Base-by-base conservation (phyloP, 257 asterid species). In the Asclepias syriaca region DNA sequence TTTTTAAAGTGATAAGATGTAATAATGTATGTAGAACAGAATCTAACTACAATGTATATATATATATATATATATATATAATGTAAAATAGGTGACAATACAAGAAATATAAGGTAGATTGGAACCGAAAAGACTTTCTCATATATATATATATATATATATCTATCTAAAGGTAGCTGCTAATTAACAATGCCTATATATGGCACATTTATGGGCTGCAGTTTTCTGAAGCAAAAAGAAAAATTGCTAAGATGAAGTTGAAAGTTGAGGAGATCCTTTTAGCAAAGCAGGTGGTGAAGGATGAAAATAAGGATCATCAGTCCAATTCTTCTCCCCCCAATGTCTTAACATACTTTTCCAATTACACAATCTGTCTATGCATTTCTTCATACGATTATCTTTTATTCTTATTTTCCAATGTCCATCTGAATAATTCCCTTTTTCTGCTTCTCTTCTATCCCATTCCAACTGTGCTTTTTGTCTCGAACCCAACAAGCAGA, bases 401-500 rank as follows among this genome's bases (percentile, higher is more conserved):
- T 66, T 27, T 1, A 89, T 69, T 72, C 40, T 74, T 2, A 88
- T 78, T 77, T 76, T 85, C 97, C 96, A 92, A 74, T 92, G 97
- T 9, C 87, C 94, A 27, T 88, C 96, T 1, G 77, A 56, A 64
- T 77, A 89, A 0, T 81, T 81, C 12, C 77, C 87, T 29, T 80
- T 78, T 81, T 86, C 82, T 6, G 97, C 97, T 79, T 82, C 84
- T 76, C 93, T 80, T 71, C 97, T 58, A 39, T 89, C 97, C 96
- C 96, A 91, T 27, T 91, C 97, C 81, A 91, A 46, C 81, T 90
- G 96, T 6, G 97, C 97, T 79, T 91, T 92, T 80, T 92, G 97
- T 70, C 79, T 84, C 22, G 97, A 85, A 32, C 70, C 65, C 78
- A 92, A 27, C 81, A 86, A 57, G 66, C 97, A 92, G 24, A 88